Evolutionary conservation across 331 rosid species (phyloP).

Genomic region (Rosa hybrid): DNA sequence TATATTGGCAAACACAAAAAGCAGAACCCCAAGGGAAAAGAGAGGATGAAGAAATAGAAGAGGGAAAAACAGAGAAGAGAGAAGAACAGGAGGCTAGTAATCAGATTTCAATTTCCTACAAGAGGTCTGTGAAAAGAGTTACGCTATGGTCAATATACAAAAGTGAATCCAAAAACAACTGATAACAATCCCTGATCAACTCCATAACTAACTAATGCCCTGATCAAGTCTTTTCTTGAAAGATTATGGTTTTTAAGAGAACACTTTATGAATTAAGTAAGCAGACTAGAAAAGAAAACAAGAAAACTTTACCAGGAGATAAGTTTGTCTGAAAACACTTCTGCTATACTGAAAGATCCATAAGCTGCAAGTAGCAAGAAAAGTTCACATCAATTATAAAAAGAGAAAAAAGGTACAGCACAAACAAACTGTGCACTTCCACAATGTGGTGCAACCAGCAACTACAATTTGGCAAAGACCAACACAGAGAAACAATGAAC

Average conservation of each 20-base stretch:
- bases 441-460: neutral
- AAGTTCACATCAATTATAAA: neutral
- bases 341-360: constrained; percentile 59
- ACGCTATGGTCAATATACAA: neutral
- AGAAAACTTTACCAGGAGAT: constrained; percentile 41
- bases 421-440: neutral
- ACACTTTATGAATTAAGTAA: neutral
- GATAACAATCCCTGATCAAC: neutral
- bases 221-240: neutral
- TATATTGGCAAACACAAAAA: neutral
- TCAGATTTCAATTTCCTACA: neutral
- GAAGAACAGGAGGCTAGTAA: neutral
- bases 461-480: neutral
- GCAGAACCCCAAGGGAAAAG: neutral
- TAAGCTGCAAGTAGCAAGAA: constrained; percentile 45
- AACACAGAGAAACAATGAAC: neutral
- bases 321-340: constrained; percentile 43
- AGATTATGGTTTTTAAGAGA: neutral
- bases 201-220: neutral
- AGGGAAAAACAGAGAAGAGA: neutral
- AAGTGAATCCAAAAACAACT: neutral
- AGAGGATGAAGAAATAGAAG: neutral
- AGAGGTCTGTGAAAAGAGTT: neutral
- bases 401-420: neutral
- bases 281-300: neutral